Evolutionary conservation across 2,329 filamentous ascomycete genomes (phyloP).

Genomic region (Pseudogymnoascus destructans): DNA sequence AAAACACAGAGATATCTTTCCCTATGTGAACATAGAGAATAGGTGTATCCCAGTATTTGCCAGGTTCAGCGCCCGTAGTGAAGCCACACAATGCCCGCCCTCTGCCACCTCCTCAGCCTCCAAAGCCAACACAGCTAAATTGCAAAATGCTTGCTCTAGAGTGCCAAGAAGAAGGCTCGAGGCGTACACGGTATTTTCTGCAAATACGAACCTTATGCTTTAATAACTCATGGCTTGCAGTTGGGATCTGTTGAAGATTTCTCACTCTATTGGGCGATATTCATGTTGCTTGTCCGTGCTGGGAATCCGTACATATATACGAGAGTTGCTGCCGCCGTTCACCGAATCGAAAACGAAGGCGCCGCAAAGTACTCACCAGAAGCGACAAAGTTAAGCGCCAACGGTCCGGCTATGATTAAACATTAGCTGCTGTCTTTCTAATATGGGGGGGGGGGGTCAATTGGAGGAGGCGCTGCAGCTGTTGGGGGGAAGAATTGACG

Average conservation of each 20-base stretch:
- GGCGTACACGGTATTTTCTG: conserved; percentile 14
- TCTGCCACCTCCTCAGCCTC: not conserved
- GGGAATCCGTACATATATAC: not conserved
- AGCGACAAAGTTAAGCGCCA: conserved; percentile 82
- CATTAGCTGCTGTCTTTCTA: conserved; percentile 14
- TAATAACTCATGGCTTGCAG: conserved; percentile 19
- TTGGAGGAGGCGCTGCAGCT: conserved; percentile 8
- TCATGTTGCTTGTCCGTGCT: conserved; percentile 8
- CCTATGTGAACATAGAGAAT: conserved; percentile 14
- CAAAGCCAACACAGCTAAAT: conserved; percentile 1
- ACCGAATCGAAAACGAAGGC: conserved; percentile 30
- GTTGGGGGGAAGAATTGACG: conserved; percentile 12
- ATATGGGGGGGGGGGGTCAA: not conserved
- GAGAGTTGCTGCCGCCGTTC: conserved; percentile 49
- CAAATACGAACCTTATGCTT: conserved; percentile 29
- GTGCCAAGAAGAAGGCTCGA: conserved; percentile 13
- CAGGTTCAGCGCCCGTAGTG: conserved; percentile 75
- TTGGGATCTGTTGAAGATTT: conserved; percentile 10
- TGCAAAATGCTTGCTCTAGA: not conserved
- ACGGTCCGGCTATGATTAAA: conserved; percentile 48
- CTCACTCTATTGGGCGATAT: conserved; percentile 18
- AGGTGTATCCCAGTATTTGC: conserved; percentile 40
- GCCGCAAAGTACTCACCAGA: conserved; percentile 59
- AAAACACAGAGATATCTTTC: conserved; percentile 18
- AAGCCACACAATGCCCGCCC: conserved; percentile 34